These are phyloP conservation scores for Sporothrix schenckii DNA, from an alignment of 2,329 filamentous ascomycete species.

Conservation along the genomic window DNA sequence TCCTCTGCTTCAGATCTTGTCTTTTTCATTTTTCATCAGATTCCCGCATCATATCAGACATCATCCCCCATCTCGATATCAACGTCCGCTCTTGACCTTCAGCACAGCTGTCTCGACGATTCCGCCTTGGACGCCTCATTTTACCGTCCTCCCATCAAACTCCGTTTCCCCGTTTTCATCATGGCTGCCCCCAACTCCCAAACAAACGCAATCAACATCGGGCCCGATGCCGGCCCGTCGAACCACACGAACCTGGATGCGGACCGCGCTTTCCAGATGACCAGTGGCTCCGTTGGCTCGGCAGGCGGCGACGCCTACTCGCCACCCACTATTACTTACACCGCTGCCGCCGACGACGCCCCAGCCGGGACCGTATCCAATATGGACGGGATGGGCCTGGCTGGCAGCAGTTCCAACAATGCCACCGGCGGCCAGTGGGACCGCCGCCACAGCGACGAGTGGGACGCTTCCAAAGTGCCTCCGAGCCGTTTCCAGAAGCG, in stretches of 20 bases:
- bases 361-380: not conserved
- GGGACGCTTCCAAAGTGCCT: slow-evolving; percentile 65
- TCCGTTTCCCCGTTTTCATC: too few relatives aligned
- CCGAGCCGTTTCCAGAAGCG: slow-evolving; percentile 70
- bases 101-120: not conserved
- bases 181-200: slow-evolving; percentile 5
- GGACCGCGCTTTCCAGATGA: slow-evolving; percentile 4
- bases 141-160: not conserved
- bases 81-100: not conserved
- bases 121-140: not conserved
- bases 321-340: slow-evolving; percentile 28
- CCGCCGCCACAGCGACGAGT: slow-evolving; percentile 32
- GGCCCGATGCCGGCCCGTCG: slow-evolving; percentile 14
- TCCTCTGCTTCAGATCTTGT: not conserved
- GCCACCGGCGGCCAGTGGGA: slow-evolving; percentile 1
- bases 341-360: slow-evolving; percentile 13
- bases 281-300: not conserved
- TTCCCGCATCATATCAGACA: not conserved
- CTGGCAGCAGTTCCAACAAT: not conserved
- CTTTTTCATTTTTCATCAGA: not conserved
- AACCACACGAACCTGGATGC: not conserved
- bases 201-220: slow-evolving; percentile 26
- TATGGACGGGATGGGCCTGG: not conserved
- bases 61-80: not conserved
- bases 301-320: slow-evolving; percentile 13